Evolutionary conservation across 495 filamentous ascomycete genomes (phyloP).

Genomic region (Podospora anserina): DNA sequence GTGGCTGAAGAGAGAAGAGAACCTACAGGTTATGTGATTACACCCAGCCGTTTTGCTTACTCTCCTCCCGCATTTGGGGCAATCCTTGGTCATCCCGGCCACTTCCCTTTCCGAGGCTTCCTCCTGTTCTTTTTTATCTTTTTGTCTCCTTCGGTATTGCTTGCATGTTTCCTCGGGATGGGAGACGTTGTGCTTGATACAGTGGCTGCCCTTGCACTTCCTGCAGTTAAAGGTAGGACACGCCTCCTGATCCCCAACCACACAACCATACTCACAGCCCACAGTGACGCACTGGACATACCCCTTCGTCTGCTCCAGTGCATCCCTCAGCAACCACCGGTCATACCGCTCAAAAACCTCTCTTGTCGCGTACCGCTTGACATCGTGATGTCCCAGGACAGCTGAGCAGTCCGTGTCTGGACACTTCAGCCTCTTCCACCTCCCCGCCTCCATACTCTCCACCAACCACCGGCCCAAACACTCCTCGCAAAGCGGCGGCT

Average conservation of each 20-base stretch:
- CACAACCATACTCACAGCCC: conserved; percentile 38
- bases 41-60: conserved; percentile 45
- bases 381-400: conserved; percentile 34
- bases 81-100: conserved; percentile 40
- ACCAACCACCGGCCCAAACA: conserved; percentile 39
- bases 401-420: conserved; percentile 37
- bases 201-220: conserved; percentile 38
- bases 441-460: conserved; percentile 30
- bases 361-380: conserved; percentile 31
- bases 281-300: conserved; percentile 44
- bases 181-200: conserved; percentile 44
- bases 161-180: conserved; percentile 49
- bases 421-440: conserved; percentile 38
- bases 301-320: conserved; percentile 33
- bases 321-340: conserved; percentile 27
- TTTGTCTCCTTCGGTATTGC: conserved; percentile 40
- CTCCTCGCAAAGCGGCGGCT: conserved; percentile 34
- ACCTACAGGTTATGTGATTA: conserved; percentile 50
- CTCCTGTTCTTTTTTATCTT: conserved; percentile 32
- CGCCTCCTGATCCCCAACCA: conserved; percentile 36
- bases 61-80: conserved; percentile 45
- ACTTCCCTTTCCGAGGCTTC: conserved; percentile 40
- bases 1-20: not conserved
- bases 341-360: conserved; percentile 40
- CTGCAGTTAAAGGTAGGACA: conserved; percentile 41